Evolutionary conservation across 2,329 filamentous ascomycete genomes (phyloP).

Genomic region (Sporothrix mexicana): DNA sequence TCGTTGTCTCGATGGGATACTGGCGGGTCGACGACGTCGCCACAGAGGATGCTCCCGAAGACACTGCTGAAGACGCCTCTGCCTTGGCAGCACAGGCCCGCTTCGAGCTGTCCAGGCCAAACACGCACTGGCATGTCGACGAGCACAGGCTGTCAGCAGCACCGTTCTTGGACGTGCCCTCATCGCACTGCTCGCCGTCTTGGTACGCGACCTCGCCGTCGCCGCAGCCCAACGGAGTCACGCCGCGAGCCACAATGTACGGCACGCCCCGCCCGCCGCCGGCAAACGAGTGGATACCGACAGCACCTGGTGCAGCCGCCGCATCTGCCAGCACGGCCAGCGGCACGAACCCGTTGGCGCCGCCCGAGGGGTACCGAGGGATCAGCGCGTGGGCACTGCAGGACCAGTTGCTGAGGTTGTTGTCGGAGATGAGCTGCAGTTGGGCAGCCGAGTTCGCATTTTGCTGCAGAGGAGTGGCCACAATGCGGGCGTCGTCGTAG

Average conservation of each 20-base stretch:
- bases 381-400: constrained; percentile 53
- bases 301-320: constrained; percentile 40
- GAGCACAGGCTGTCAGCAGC: constrained; percentile 47
- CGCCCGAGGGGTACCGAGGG: constrained; percentile 46
- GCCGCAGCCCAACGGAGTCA: constrained; percentile 50
- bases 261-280: constrained; percentile 49
- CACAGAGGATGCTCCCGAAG: neutral
- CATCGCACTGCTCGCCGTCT: constrained; percentile 51
- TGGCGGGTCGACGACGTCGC: no score
- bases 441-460: constrained; percentile 27
- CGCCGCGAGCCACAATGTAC: constrained; percentile 52
- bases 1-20: constrained; percentile 15
- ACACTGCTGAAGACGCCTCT: neutral
- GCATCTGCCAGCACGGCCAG: constrained; percentile 49
- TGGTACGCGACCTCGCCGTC: constrained; percentile 46
- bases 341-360: constrained; percentile 47
- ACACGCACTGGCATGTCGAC: constrained; percentile 48
- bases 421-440: constrained; percentile 46
- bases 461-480: constrained; percentile 43
- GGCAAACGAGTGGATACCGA: constrained; percentile 45
- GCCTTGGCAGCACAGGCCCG: neutral
- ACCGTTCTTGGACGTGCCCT: constrained; percentile 44
- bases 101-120: constrained; percentile 39
- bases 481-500: constrained; percentile 50
- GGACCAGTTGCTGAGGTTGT: constrained; percentile 50